A percentile compares a stretch with the other conserved stretches of the same genome.
phyloP scores from a whole-genome alignment of 2,329 filamentous ascomycete species.

The Drechslerella stenobrocha region DNA sequence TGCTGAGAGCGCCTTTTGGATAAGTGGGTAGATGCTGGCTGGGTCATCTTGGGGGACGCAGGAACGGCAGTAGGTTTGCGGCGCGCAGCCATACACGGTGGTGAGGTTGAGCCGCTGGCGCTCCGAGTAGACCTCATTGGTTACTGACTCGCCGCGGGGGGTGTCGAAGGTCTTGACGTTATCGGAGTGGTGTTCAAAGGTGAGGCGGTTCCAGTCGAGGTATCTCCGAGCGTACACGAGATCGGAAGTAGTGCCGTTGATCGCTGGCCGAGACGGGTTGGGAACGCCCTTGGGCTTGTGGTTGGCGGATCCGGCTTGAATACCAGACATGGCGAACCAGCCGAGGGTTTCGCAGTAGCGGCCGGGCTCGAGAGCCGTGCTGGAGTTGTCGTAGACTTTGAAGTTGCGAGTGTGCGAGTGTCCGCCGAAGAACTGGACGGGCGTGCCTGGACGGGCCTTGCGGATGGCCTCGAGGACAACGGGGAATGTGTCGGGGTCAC shows the following conservation, averaged over 20 bases:
- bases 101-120: constrained; percentile 63
- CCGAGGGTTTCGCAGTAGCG: constrained; percentile 71
- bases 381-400: constrained; percentile 65
- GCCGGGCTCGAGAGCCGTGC: constrained; percentile 66
- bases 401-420: constrained; percentile 70
- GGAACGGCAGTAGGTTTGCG: constrained; percentile 63
- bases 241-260: constrained; percentile 55
- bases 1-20: constrained; percentile 72
- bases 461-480: constrained; percentile 65
- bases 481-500: constrained; percentile 57
- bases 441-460: constrained; percentile 61
- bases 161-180: constrained; percentile 61
- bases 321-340: constrained; percentile 67
- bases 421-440: constrained; percentile 68
- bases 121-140: constrained; percentile 60
- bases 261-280: constrained; percentile 56
- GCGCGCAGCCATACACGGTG: constrained; percentile 64
- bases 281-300: constrained; percentile 57
- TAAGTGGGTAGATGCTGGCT: constrained; percentile 78
- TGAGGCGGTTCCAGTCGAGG: constrained; percentile 70
- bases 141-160: constrained; percentile 58
- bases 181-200: constrained; percentile 67
- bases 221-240: constrained; percentile 65
- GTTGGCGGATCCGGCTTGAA: constrained; percentile 60
- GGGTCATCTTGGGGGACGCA: constrained; percentile 73